Conservation (phyloP, 108 stramenopile species). For the Discostella pseudostelligera region DNA sequence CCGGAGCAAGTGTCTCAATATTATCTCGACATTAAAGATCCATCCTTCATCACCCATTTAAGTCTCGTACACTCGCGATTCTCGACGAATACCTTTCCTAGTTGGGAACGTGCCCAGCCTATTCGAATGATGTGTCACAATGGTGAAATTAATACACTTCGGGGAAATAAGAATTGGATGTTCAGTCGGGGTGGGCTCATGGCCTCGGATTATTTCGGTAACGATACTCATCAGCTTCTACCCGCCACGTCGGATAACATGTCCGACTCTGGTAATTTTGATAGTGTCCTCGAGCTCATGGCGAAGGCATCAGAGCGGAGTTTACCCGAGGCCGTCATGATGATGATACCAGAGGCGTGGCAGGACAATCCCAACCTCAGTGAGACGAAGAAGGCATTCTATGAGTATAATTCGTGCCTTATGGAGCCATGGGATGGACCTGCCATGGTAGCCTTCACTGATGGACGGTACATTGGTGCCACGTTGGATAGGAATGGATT, state of each 20-base stretch:
- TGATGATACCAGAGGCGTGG: constrained; percentile 97
- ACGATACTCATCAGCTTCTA: constrained; percentile 79
- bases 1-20: constrained; percentile 93
- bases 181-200: constrained; percentile 94
- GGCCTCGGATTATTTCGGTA: constrained; percentile 84
- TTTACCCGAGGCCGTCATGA: constrained; percentile 92
- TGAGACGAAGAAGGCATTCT: constrained; percentile 92
- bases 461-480: constrained; percentile 93
- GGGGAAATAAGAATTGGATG: constrained; percentile 99
- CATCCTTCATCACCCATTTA: constrained; percentile 82
- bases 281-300: constrained; percentile 91
- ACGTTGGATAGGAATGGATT: constrained; percentile 95
- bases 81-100: constrained; percentile 94
- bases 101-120: constrained; percentile 95
- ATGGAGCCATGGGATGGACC: constrained; percentile 99
- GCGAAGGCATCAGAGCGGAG: constrained; percentile 87
- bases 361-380: constrained; percentile 93
- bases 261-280: constrained; percentile 97
- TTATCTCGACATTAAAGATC: constrained; percentile 86
- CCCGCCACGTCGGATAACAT: constrained; percentile 89
- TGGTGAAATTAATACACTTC: constrained; percentile 96
- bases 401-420: constrained; percentile 96
- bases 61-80: constrained; percentile 94
- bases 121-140: constrained; percentile 98
- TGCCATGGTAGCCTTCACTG: constrained; percentile 98